Conservation (phyloP, 208 protist genomes). For the Novymonas esmeraldas region DNA sequence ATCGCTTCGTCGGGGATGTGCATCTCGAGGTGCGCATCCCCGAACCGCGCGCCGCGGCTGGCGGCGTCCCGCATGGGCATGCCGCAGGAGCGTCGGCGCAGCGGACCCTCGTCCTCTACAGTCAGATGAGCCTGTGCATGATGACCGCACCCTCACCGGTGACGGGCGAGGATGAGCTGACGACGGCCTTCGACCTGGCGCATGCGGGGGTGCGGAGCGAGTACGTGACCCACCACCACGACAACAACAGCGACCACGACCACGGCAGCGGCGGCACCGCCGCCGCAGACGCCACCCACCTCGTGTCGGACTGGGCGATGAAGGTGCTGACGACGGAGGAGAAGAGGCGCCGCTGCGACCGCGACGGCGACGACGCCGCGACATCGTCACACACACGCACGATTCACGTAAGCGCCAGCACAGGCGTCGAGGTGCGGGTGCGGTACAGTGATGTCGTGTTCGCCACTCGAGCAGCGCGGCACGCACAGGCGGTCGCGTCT, state of each 20-base stretch:
- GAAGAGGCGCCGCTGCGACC: background rate
- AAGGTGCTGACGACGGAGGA: constrained; percentile 29
- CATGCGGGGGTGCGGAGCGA: constrained; percentile 30
- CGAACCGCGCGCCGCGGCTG: constrained; percentile 7
- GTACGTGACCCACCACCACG: constrained; percentile 11
- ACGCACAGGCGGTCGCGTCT: constrained; percentile 38
- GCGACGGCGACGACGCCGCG: background rate
- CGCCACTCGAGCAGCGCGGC: constrained; percentile 30
- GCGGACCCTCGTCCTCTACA: constrained; percentile 30
- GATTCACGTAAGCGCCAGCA: constrained; percentile 33
- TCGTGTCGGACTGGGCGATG: constrained; percentile 30
- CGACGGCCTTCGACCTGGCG: constrained; percentile 22
- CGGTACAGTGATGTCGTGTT: constrained; percentile 60
- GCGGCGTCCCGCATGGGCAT: background rate
- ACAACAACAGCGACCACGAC: too few species aligned
- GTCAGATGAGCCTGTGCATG: constrained; percentile 26
- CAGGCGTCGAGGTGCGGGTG: constrained; percentile 49
- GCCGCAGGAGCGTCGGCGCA: constrained; percentile 2
- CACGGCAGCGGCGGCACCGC: too few species aligned
- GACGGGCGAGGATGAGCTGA: constrained; percentile 8
- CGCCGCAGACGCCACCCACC: constrained; percentile 6
- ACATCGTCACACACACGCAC: background rate
- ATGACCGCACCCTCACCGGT: constrained; percentile 2
- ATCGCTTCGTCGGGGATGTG: constrained; percentile 22
- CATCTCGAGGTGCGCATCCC: constrained; percentile 27